Evolutionary conservation across 1,139 yeast genomes (phyloP), one percentile per base, ranked within the genome.

Genomic region (Kodamaea arcana): DNA sequence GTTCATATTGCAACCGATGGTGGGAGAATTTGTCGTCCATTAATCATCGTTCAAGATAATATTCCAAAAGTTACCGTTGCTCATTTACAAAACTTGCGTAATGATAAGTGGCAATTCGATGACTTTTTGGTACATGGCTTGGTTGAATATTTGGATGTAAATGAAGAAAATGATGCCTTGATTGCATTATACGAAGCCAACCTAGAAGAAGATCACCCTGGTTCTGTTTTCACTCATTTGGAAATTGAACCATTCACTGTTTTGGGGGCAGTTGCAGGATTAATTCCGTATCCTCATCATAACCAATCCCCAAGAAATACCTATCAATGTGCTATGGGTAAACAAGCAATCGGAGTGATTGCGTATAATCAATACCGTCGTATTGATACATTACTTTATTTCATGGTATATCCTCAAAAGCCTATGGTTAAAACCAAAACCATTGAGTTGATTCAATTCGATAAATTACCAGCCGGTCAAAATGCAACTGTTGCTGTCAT

Each of bases 281-380:
- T 92, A 49, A 92, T 92, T 74, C 99, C 99, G n/a, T 92, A 92
- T 53, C 99, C 99, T 23, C 98, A 92, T 59, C 99, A 92, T 60
- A 92, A 92, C 60, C 98, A 92, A 68, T 88, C 97, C 4, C 98
- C 98, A 32, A 83, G 98, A 75, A 92, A 92, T 59, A 92, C 98
- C 0, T 92, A 92, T 67, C 98, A 92, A 68, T 92, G 97, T 76
- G 98, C 98, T 58, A 92, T 92, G 98, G 98, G 98, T 79, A 92
- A 92, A 69, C 99, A 92, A 67, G 98, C 98, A 15, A 92, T 92
- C 61, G 99, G 99, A 47, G 97, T 97, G 7, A 94, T 94, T 62
- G 97, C 95, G 18, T 92, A 92, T 60, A 92, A 92, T 60, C 98
- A 92, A 62, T 85, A 92, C 65, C 78, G 88, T 56, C 80, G 99